Conservation (phyloP, 257 asterid species). For the Solanum commersonii region DNA sequence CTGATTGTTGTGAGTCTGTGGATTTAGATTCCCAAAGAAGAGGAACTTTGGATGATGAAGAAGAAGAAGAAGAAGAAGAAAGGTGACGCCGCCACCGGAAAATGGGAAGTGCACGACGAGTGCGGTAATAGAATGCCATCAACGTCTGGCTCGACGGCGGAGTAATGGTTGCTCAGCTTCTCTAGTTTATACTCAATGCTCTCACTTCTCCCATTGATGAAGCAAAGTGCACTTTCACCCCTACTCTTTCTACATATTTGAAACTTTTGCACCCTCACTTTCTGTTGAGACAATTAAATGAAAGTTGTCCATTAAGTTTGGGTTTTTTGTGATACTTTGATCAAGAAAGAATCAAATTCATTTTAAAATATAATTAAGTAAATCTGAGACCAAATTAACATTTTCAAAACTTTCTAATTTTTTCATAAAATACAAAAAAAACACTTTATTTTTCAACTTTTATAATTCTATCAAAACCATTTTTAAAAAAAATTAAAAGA, state of each 20-base stretch:
- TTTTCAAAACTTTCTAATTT: no score
- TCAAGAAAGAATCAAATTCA: no score
- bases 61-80: slow-evolving; percentile 11
- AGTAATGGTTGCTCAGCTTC: background rate
- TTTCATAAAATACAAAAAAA: no score
- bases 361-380: no score
- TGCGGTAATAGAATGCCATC: slow-evolving; percentile 12
- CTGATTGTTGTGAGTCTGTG: slow-evolving; percentile 12
- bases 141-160: background rate
- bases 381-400: no score
- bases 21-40: slow-evolving; percentile 37
- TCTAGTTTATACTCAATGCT: background rate
- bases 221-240: background rate
- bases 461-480: no score
- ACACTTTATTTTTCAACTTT: no score
- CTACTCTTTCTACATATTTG: background rate
- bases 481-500: no score
- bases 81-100: slow-evolving; percentile 12
- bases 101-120: background rate
- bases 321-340: no score
- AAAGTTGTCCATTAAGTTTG: no score
- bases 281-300: background rate
- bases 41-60: slow-evolving; percentile 21
- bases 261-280: background rate
- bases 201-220: background rate